phyloP scores from a whole-genome alignment of 305 asterid genomes.

The Stenogyne calaminthoides region DNA sequence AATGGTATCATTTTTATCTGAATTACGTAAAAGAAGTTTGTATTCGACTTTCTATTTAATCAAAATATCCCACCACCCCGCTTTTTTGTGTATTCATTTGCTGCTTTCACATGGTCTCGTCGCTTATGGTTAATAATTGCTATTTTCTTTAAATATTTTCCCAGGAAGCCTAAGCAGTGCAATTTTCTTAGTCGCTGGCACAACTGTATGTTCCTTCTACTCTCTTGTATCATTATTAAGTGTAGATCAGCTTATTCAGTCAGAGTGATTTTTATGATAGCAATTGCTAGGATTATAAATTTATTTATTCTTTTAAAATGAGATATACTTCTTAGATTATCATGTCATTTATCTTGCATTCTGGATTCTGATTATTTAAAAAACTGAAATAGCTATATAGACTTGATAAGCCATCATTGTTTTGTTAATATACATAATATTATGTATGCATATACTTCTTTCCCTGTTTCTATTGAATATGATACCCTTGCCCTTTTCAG shows the following conservation, averaged over 20 bases:
- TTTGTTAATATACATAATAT: background rate
- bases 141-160: constrained; percentile 24
- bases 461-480: background rate
- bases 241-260: no score
- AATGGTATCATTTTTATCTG: constrained; percentile 1
- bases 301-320: background rate
- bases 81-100: constrained; percentile 21
- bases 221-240: background rate
- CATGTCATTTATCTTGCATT: background rate
- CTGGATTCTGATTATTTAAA: background rate
- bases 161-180: constrained; percentile 92
- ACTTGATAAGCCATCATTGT: background rate
- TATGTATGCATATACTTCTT: background rate
- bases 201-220: constrained; percentile 66
- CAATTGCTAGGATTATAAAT: background rate
- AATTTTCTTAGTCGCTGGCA: constrained; percentile 90
- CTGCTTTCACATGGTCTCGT: constrained; percentile 8
- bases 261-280: background rate
- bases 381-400: background rate
- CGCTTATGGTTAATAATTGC: constrained; percentile 25
- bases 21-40: background rate
- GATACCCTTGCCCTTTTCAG: no score
- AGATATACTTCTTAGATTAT: background rate
- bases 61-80: background rate
- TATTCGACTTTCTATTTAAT: background rate